phyloP scores from a whole-genome alignment of 352 stramenopile species.

The Pythium plurisporium region DNA sequence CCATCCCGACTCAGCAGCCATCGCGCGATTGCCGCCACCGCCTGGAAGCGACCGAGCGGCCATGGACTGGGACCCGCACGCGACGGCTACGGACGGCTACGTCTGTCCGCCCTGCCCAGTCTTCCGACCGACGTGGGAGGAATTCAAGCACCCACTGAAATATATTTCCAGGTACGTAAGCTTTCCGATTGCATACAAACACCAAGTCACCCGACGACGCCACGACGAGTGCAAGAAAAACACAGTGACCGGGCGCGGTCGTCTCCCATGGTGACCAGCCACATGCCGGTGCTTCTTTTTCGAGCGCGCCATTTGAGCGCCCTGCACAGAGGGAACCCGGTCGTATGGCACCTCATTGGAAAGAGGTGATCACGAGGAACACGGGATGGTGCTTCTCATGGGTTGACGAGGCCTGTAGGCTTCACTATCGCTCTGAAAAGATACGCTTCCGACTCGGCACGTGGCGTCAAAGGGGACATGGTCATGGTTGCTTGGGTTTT shows the following conservation, averaged over 20 bases:
- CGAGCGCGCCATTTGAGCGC: neutral
- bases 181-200: constrained; percentile 36
- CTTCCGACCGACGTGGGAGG: constrained; percentile 81
- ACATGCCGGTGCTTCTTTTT: no score
- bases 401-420: neutral
- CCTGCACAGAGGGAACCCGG: neutral
- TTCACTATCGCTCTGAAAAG: neutral
- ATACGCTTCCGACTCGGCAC: neutral
- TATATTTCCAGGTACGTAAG: constrained; percentile 89
- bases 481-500: no score
- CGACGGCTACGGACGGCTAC: constrained; percentile 56
- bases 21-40: no score
- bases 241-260: no score
- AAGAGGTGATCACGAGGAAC: constrained; percentile 13
- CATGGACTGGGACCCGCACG: constrained; percentile 72
- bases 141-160: constrained; percentile 89
- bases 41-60: no score
- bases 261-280: neutral
- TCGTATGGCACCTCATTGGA: constrained; percentile 17
- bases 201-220: constrained; percentile 14
- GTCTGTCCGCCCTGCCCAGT: constrained; percentile 82
- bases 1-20: no score
- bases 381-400: constrained; percentile 1
- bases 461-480: no score
- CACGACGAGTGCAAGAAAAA: no score